phyloP scores from a whole-genome alignment of 352 stramenopile species.

The Globisporangium recalcitrans region DNA sequence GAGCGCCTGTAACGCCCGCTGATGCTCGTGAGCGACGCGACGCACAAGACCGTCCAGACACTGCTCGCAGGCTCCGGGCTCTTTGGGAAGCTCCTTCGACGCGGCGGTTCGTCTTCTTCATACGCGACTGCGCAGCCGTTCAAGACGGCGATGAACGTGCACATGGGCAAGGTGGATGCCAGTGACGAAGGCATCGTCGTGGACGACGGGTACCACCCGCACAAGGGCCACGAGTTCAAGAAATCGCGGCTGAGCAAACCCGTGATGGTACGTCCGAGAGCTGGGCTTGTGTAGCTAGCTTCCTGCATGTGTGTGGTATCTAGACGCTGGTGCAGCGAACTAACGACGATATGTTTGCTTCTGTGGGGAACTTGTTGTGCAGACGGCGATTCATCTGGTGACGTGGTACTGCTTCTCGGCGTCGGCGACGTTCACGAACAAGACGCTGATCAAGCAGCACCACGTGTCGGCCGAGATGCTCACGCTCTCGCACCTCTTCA shows the following conservation, averaged over 20 bases:
- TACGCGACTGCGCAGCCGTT: not conserved
- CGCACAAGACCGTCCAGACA: conserved; percentile 9
- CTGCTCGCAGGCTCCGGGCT: conserved; percentile 7
- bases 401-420: conserved; percentile 85
- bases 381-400: conserved; percentile 41
- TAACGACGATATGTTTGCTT: not conserved
- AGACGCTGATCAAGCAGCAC: conserved; percentile 83
- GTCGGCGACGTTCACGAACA: conserved; percentile 79
- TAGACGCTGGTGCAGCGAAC: not conserved
- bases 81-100: conserved; percentile 10
- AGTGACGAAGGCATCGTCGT: not conserved
- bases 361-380: not conserved
- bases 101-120: not conserved
- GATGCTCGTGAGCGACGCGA: conserved; percentile 14
- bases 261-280: conserved; percentile 9
- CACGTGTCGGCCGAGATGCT: conserved; percentile 82
- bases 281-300: not conserved
- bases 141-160: conserved; percentile 11
- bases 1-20: not conserved
- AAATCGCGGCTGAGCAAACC: conserved; percentile 12
- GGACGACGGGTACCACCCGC: conserved; percentile 12
- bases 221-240: conserved; percentile 15
- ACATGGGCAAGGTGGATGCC: not conserved
- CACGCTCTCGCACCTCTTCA: conserved; percentile 79
- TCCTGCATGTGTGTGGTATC: not conserved